Base-by-base conservation (phyloP, 192 early-diverging fungal genomes). In the Podila horticola region DNA sequence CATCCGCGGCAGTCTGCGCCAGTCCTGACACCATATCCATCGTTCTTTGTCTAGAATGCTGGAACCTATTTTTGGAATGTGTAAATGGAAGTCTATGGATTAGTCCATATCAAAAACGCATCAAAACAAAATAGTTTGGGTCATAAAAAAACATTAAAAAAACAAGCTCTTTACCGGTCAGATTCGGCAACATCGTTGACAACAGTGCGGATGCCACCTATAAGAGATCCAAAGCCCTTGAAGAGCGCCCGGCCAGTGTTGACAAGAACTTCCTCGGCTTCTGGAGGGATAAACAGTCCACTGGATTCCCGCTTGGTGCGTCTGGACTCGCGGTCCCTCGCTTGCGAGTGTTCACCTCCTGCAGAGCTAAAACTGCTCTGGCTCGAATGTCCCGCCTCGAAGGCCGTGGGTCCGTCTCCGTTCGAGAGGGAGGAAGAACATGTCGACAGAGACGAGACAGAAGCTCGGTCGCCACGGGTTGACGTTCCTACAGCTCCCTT, bases 221-320 rank as follows among this genome's bases (percentile, higher is more conserved):
- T 8, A 17, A 77, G 58, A 5, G 75, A 77, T 24, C 75, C 75
- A 63, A 77, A 77, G 1, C 75, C 75, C 33, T 77, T 77, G 69
- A 77, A 77, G 13, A 77, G 75, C 10, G 76, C 76, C 20, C 76
- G 76, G 2, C 76, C 76, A 33, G 76, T 79, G 28, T 79, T 79
- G 28, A 79, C 76, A 34, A 79, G 61, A 0, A 79, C 76, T 33
- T 79, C 76, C 36, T 79, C 76, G 2, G 76, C 76, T 62, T 79
- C 76, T 15, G 76, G 60, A 58, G 76, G 76, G 11, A 79, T 72
- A 67, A 71, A 77, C 20, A 79, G 22, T 33, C 76, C 70, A 30
- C 70, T 72, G 0, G 76, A 72, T n/a, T 79, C 76, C 9, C 76
- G 58, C 55, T 20, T 79, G 15, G 50, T 11, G 29, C 41, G 61